Evolutionary conservation across 768 basidiomycete species (phyloP), one percentile per base, ranked within the genome.

Genomic region (Auricularia sp.): DNA sequence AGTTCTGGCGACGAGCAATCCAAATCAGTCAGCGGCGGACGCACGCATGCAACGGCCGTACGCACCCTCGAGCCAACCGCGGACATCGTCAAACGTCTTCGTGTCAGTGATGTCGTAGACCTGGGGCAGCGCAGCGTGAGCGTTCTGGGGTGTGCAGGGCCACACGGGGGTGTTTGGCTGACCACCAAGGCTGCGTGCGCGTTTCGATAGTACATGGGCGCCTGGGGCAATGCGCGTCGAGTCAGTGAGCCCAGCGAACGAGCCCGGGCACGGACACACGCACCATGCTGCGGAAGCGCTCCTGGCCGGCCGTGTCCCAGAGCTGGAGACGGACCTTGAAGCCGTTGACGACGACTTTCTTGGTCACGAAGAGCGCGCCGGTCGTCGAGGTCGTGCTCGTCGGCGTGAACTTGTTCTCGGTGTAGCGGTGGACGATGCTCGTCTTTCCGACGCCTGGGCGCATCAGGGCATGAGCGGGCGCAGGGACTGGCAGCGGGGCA

Each of bases 201-300:
- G 73, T 93, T 93, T 77, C 93, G 87, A 82, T 95, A 95, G 79
- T 95, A 96, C 88, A 96, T 93, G 69, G 91, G 92, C 70, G 93
- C 93, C 92, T 92, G 70, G 61, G 39, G 39, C 39, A 42, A 7
- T 56, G 56, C 56, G 23, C 56, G 64, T 66, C 64, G 63, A 64
- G 67, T 36, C 54, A 66, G 59, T 63, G 61, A 47, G 65, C 33
- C 64, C 53, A 62, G 36, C 21, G 29, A 62, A 16, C 36, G 51
- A 34, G 66, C 18, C 58, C 34, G 56, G 39, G 64, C 29, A 29
- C 29, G 59, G 62, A 36, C 18, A 29, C 58, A 76, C 84, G 53
- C 66, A 90, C 90, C 90, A 94, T 91, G 72, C 88, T 90, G 67
- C 93, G 83, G 74, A 94, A 95, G 66, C 93, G 80, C 79, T 94